Evolutionary conservation across 179 eudicot genomes (phyloP), one percentile per base, ranked within the genome.

Genomic region (Amaranthus tricolor): DNA sequence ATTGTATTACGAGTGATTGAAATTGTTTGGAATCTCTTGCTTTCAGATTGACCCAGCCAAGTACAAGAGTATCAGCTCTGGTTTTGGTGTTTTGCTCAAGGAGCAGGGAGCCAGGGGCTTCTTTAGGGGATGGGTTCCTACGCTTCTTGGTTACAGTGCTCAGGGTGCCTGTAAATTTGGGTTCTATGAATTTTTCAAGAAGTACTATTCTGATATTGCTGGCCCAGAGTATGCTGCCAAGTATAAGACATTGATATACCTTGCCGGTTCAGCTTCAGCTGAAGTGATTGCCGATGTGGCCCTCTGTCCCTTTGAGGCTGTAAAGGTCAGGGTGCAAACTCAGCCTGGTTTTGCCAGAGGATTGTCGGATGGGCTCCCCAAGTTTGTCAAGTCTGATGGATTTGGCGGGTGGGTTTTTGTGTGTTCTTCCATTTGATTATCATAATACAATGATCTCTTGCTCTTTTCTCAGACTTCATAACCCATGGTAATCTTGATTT

Each of bases 281-380:
- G 96, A 92, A 80, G 75, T 90, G 9, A 79, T 90, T 74, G 97
- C 97, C 55, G 97, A 80, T 76, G 77, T 90, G 20, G 93, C 93
- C 1, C 96, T 90, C 55, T 92, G 97, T 67, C 96, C 96, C 10
- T 80, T 92, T 57, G 97, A 92, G 80, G 97, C 97, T 11, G 93
- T 90, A 16, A 92, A 92, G 82, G 96, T 92, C 73, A 88, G 96
- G 12, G 89, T 92, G n/a, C 97, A 92, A 80, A 92, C 97, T 73
- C 89, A 90, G 60, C 96, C 96, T 52, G 93, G 91, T 52, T 92
- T 88, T 75, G 97, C 96, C 61, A 82, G 79, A 68, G 97, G 97
- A 48, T 82, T 92, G 86, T 78, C 89, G 13, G 97, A 92, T 66
- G 96, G 93, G 19, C 78, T 90, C 63, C 91, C 93, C 0, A 90